Evolutionary conservation across 2,329 filamentous ascomycete species (phyloP).

Genomic region (Drechslerella stenobrocha): DNA sequence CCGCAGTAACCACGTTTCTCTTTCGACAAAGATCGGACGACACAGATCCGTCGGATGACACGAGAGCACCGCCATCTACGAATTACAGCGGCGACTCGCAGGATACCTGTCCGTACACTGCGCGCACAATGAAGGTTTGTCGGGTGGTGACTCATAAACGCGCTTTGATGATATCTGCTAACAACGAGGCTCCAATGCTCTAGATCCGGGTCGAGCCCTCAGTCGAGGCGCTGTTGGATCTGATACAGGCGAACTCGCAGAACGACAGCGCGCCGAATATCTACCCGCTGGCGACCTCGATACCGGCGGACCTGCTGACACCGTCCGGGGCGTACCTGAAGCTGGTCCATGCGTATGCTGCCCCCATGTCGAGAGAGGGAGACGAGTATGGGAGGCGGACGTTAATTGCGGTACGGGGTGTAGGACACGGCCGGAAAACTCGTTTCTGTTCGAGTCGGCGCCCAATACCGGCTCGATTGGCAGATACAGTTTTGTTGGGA

Average conservation of each 20-base stretch:
- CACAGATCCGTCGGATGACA: too few species aligned
- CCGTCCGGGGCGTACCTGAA: constrained; percentile 96
- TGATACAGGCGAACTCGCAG: constrained; percentile 25
- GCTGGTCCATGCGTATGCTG: constrained; percentile 69
- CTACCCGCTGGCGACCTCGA: constrained; percentile 78
- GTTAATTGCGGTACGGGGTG: neutral
- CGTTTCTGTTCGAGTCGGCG: constrained; percentile 94
- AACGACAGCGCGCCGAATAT: constrained; percentile 66
- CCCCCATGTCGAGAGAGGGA: too few species aligned
- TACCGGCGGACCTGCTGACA: constrained; percentile 88
- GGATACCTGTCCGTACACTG: too few species aligned
- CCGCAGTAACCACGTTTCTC: neutral
- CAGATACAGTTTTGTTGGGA: constrained; percentile 92
- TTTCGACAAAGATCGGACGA: neutral
- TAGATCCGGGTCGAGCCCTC: constrained; percentile 44
- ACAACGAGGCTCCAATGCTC: constrained; percentile 7
- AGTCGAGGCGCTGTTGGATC: constrained; percentile 37
- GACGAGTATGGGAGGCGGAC: neutral
- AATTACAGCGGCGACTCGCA: too few species aligned
- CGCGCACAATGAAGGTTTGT: too few species aligned
- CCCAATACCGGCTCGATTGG: constrained; percentile 89
- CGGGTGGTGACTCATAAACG: too few species aligned
- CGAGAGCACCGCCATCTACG: too few species aligned
- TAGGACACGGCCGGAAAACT: constrained; percentile 70
- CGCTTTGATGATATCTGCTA: constrained; percentile 7